phyloP scores from a whole-genome alignment of 2,329 filamentous ascomycete species.

The Rosellinia necatrix region DNA sequence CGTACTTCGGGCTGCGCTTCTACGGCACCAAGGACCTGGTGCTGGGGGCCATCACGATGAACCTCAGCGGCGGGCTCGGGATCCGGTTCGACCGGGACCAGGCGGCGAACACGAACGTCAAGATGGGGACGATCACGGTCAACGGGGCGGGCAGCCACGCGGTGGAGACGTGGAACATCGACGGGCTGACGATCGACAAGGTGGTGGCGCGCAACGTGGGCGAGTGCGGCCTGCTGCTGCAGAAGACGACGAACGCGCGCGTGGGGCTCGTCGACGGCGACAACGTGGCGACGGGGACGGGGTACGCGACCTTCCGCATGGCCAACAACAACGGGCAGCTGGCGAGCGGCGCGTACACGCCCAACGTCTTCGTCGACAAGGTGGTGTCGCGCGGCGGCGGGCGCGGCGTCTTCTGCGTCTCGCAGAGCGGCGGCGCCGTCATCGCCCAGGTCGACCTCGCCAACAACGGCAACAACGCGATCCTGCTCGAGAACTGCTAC shows the following conservation, averaged over 20 bases:
- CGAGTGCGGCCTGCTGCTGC: constrained; percentile 61
- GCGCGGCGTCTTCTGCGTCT: constrained; percentile 62
- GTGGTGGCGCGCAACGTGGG: constrained; percentile 60
- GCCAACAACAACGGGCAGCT: constrained; percentile 60
- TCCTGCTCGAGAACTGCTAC: constrained; percentile 65
- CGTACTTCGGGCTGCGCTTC: constrained; percentile 62
- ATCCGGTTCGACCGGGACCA: constrained; percentile 62
- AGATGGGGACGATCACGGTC: constrained; percentile 56
- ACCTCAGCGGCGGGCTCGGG: constrained; percentile 57
- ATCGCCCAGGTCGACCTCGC: constrained; percentile 56
- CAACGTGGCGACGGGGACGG: constrained; percentile 57
- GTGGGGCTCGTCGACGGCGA: constrained; percentile 61
- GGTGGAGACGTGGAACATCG: constrained; percentile 64
- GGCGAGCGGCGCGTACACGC: constrained; percentile 53
- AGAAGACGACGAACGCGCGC: constrained; percentile 55
- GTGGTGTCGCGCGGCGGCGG: constrained; percentile 61
- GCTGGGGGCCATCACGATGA: constrained; percentile 59
- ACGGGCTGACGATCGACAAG: constrained; percentile 54
- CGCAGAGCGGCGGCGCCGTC: constrained; percentile 56
- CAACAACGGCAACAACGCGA: constrained; percentile 59
- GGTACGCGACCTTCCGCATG: constrained; percentile 61
- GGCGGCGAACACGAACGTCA: constrained; percentile 57
- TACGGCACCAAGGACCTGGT: constrained; percentile 54
- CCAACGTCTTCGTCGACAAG: constrained; percentile 57
- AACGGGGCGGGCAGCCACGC: constrained; percentile 60